Percentiles rank a stretch among this genome's conserved stretches.
These are phyloP conservation scores for Penicillium sp. DNA, from an alignment of 2,329 filamentous ascomycete species.

Conservation along the genomic window DNA sequence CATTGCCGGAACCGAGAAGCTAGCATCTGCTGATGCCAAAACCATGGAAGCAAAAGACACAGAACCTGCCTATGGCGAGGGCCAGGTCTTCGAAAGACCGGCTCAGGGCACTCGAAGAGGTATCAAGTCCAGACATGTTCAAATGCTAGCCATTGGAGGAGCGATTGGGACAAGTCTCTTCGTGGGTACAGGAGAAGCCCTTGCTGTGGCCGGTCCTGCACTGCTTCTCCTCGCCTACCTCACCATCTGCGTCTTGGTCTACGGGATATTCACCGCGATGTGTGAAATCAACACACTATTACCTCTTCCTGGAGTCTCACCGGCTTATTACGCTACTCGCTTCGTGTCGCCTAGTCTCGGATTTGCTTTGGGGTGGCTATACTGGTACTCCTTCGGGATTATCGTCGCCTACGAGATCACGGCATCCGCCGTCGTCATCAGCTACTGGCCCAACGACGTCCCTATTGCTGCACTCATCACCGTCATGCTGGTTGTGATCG, in stretches of 20 bases:
- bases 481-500: too few relatives aligned
- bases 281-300: conserved; percentile 8
- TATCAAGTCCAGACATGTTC: conserved; percentile 6
- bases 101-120: too few relatives aligned
- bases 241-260: conserved; percentile 2
- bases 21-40: too few relatives aligned
- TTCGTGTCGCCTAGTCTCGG: conserved; percentile 19
- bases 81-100: too few relatives aligned
- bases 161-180: conserved; percentile 10
- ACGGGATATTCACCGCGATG: conserved; percentile 2
- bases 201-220: conserved; percentile 8
- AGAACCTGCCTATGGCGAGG: too few relatives aligned
- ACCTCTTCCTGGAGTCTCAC: conserved; percentile 6
- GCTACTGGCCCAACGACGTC: conserved; percentile 52
- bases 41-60: too few relatives aligned
- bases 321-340: conserved; percentile 5
- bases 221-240: conserved; percentile 4
- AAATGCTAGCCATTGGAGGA: conserved; percentile 4
- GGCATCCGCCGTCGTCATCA: conserved; percentile 57
- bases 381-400: conserved; percentile 62
- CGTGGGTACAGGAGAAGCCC: conserved; percentile 4
- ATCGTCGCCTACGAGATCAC: conserved; percentile 58
- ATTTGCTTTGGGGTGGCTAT: conserved; percentile 52
- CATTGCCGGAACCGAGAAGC: too few relatives aligned
- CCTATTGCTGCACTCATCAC: too few relatives aligned